Conservation (phyloP, 139 green algal species). For the Volvox reticuliferus region DNA sequence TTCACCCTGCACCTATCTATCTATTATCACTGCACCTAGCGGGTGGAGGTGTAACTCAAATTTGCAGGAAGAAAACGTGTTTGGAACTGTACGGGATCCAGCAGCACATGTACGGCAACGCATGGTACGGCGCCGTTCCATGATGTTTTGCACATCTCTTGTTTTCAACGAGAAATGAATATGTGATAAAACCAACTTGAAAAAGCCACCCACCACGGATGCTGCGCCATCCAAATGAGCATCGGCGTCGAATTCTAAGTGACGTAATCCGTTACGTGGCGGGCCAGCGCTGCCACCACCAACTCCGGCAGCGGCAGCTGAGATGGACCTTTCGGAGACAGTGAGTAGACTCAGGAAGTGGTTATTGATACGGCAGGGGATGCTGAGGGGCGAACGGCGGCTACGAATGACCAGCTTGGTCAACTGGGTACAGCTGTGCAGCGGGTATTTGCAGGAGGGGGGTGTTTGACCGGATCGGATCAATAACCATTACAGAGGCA, state of each 20-base stretch:
- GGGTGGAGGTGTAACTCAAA: too few species aligned
- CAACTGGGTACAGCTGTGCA: constrained; percentile 6
- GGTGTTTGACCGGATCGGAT: too few species aligned
- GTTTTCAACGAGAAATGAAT: too few species aligned
- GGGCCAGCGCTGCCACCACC: not conserved
- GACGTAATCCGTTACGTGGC: not conserved
- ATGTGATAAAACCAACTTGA: too few species aligned
- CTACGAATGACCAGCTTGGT: constrained; percentile 6
- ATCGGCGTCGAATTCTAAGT: constrained; percentile 33
- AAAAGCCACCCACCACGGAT: not conserved
- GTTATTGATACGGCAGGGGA: not conserved
- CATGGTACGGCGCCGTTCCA: too few species aligned
- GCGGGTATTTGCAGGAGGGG: not conserved
- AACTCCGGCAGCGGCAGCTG: not conserved
- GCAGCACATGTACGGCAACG: too few species aligned
- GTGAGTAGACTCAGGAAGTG: not conserved
- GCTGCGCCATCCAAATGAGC: not conserved
- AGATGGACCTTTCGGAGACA: not conserved
- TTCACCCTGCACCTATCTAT: too few species aligned
- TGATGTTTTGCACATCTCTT: too few species aligned
- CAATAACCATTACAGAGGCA: too few species aligned
- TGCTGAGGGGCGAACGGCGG: constrained; percentile 4
- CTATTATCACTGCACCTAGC: too few species aligned
- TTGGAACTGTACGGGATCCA: too few species aligned
- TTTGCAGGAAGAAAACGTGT: too few species aligned